Base-by-base conservation (phyloP, 176 grass and related monocot species). In the Tillandsia leiboldiana region DNA sequence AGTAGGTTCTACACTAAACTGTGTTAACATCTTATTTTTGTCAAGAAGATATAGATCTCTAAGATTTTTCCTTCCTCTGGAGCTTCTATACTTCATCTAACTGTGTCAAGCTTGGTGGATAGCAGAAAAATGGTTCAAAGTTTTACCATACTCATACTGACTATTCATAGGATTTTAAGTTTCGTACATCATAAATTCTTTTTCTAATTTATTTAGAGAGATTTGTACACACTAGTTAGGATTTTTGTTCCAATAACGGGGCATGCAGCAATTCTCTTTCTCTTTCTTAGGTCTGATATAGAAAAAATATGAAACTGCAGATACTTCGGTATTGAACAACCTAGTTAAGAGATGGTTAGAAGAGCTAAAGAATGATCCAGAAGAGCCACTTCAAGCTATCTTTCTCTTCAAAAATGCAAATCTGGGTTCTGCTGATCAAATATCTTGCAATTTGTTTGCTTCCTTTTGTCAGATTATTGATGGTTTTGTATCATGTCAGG, bases 341-440 rank as follows among this genome's bases (percentile, higher is more conserved):
- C 50, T 97, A 64, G 84, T 92, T 72, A 97, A 90, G 82, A 87
- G 78, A 70, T 97, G 94, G 89, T 85, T 87, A 73, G 74, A 92
- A 86, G 89, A 97, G 80, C 69, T 97, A 29, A 90, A 93, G 74
- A 57, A 87, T 77, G 86, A 90, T 56, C 70, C 73, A 77, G 86
- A 92, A 65, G 86, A 92, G 23, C 75, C 67, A 15, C 70, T 83
- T 49, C 79, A 90, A 73, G 86, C 84, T 72, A 76, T 83, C 72
- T 79, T 97, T 81, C 48, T 90, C 50, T 97, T 97, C 72, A 86
- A 81, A 82, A 64, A 75, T 80, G 66, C 82, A 65, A 85, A 87
- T 73, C 11, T 86, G 50, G 83, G 73, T 50, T 85, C 81, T 78
- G 53, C 78, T 49, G 80, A 88, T 77, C 82, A 82, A 79, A 90